A percentile compares a stretch with the other conserved stretches of the same genome.
phyloP scores from a whole-genome alignment of 257 asterid genomes.

The Nicotiana tomentosiformis region DNA sequence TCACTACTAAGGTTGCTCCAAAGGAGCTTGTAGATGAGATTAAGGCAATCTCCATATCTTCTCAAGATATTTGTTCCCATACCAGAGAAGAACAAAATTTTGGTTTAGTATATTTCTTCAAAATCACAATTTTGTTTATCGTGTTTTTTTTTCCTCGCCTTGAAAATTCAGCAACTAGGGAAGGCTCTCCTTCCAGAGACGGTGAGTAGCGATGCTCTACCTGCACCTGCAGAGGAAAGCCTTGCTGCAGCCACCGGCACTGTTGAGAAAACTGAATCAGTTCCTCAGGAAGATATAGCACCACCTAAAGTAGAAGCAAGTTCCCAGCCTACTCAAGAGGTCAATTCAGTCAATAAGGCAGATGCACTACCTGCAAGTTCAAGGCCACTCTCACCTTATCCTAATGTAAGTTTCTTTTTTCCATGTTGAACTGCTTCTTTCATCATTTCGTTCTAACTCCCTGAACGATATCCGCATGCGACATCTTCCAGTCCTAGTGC shows the following conservation, averaged over 20 bases:
- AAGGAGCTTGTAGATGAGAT: constrained; percentile 83
- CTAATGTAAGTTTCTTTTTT: constrained; percentile 50
- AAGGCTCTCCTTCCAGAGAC: constrained; percentile 70
- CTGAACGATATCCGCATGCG: background rate
- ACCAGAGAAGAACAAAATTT: no score
- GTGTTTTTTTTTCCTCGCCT: background rate
- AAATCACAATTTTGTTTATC: background rate
- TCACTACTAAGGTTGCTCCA: constrained; percentile 67
- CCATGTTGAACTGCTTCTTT: background rate
- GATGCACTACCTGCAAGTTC: constrained; percentile 41
- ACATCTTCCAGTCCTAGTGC: background rate
- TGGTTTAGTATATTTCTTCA: background rate
- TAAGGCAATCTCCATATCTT: constrained; percentile 39
- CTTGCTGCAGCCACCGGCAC: constrained; percentile 26
- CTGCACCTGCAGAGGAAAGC: constrained; percentile 48
- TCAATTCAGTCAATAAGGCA: constrained; percentile 49
- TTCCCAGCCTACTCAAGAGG: constrained; percentile 35
- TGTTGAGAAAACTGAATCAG: constrained; percentile 33
- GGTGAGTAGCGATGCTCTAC: constrained; percentile 48
- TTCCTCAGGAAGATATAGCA: constrained; percentile 20
- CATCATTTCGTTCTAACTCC: background rate
- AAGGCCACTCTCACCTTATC: constrained; percentile 81
- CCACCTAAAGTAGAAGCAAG: constrained; percentile 40
- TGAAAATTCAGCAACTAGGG: constrained; percentile 64
- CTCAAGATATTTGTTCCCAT: no score